Evolutionary conservation across 1,284 basidiomycete genomes (phyloP), one percentile per base, ranked within the genome.

Genomic region (Rhodotorula mucilaginosa): DNA sequence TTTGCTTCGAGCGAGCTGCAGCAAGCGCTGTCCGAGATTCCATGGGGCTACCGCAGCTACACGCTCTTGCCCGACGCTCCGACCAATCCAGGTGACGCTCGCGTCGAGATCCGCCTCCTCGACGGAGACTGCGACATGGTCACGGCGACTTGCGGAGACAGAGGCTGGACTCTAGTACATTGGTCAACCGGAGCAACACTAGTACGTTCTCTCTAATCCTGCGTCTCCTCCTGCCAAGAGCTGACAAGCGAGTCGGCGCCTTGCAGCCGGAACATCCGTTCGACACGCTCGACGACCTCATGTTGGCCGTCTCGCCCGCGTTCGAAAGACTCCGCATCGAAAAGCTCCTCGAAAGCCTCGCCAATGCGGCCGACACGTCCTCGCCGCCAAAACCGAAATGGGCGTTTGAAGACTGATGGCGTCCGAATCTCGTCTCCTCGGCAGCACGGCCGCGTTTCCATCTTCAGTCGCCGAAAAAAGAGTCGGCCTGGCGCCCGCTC

Each of bases 231-330:
- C 7, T 23, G 10, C 1, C 19, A 5, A 19, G 18, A 18, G 52
- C 29, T 63, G 23, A 47, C 12, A 13, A 15, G 23, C 31, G 16
- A 10, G 12, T 21, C 44, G 18, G 16, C 47, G 18, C 44, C 57
- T 13, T 29, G 34, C 63, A 46, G 67, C 61, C 52, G 26, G 49
- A 34, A n/a, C 58, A 51, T 26, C 21, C 48, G 21, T 76, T 70
- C 47, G 72, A 74, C 23, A 74, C 74, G 6, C 70, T 76, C 49
- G 74, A 76, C n/a, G 67, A 76, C 57, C 61, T 76, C 2, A 44
- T 76, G 13, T 58, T 69, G 29, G 63, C 64, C 26, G 52, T 76
- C 21, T 72, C 70, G 8, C 74, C 74, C 8, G 46, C 19, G 23
- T 76, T 76, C 31, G 68, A 68, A 31, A 13, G 23, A 12, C 59